These are phyloP conservation scores for Dictyostelium capitatum DNA, from an alignment of 78 protist genomes.

Conservation along the genomic window DNA sequence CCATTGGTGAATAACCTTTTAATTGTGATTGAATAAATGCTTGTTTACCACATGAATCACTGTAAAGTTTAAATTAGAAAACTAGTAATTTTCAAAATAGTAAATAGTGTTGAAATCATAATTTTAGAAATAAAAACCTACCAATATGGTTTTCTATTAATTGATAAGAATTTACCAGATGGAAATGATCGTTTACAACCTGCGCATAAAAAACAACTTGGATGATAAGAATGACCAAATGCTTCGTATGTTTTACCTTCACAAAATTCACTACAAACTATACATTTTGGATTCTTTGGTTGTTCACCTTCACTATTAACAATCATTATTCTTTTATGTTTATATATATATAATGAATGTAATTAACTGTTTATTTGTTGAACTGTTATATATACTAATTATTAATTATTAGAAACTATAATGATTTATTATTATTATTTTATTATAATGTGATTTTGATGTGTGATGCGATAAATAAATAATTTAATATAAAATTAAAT, in stretches of 20 bases:
- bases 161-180: slow-evolving; percentile 60
- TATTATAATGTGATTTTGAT: too few relatives aligned
- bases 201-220: slow-evolving; percentile 55
- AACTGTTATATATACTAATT: too few relatives aligned
- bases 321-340: slow-evolving; percentile 26
- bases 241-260: slow-evolving; percentile 73
- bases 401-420: too few relatives aligned
- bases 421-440: too few relatives aligned
- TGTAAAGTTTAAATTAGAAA: neutral
- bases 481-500: too few relatives aligned
- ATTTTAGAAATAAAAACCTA: neutral
- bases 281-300: slow-evolving; percentile 77
- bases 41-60: slow-evolving; percentile 71
- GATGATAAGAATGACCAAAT: slow-evolving; percentile 72
- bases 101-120: neutral
- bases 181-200: slow-evolving; percentile 68
- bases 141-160: slow-evolving; percentile 73
- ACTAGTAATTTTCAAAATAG: neutral
- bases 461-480: too few relatives aligned
- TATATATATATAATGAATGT: neutral
- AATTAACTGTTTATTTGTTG: too few relatives aligned
- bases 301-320: slow-evolving; percentile 14
- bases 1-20: slow-evolving; percentile 57
- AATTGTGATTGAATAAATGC: slow-evolving; percentile 72
- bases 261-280: slow-evolving; percentile 49